These are phyloP conservation scores for Lachnellula willkommii DNA, from an alignment of 2,329 filamentous ascomycete species.

Conservation along the genomic window DNA sequence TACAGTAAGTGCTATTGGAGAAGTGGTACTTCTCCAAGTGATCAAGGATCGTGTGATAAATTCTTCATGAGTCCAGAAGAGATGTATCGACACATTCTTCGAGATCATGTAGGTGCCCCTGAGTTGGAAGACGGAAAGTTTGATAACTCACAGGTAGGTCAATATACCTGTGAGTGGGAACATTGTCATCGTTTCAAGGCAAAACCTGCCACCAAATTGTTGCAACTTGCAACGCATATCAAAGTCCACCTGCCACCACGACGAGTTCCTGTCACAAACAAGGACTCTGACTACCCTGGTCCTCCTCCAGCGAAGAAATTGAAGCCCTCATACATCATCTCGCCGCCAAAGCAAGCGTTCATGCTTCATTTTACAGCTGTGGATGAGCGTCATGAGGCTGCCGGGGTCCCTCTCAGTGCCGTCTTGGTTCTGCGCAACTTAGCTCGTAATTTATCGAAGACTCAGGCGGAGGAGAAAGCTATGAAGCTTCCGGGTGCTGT, in stretches of 20 bases:
- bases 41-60: constrained; percentile 45
- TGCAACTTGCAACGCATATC: constrained; percentile 29
- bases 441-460: constrained; percentile 61
- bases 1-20: constrained; percentile 67
- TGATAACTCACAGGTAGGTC: constrained; percentile 45
- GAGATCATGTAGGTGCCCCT: constrained; percentile 55
- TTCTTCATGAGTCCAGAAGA: constrained; percentile 60
- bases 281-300: constrained; percentile 12
- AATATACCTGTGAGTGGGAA: constrained; percentile 61
- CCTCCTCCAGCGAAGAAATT: constrained; percentile 23
- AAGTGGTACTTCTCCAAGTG: constrained; percentile 31
- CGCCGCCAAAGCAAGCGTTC: constrained; percentile 49
- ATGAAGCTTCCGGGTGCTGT: constrained; percentile 45
- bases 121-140: constrained; percentile 53
- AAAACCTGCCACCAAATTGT: constrained; percentile 30
- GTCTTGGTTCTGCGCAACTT: constrained; percentile 75
- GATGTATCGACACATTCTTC: constrained; percentile 69
- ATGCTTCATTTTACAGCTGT: constrained; percentile 52
- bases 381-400: constrained; percentile 56
- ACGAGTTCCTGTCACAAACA: constrained; percentile 1
- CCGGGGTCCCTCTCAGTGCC: constrained; percentile 72
- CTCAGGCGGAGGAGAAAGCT: constrained; percentile 51
- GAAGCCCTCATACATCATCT: constrained; percentile 28
- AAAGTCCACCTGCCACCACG: constrained; percentile 29
- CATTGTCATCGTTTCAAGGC: constrained; percentile 54